Percentiles rank a stretch among this genome's conserved stretches.
These are phyloP conservation scores for Trichoderma sp. DNA, from an alignment of 2,329 filamentous ascomycete genomes.

Conservation along the genomic window DNA sequence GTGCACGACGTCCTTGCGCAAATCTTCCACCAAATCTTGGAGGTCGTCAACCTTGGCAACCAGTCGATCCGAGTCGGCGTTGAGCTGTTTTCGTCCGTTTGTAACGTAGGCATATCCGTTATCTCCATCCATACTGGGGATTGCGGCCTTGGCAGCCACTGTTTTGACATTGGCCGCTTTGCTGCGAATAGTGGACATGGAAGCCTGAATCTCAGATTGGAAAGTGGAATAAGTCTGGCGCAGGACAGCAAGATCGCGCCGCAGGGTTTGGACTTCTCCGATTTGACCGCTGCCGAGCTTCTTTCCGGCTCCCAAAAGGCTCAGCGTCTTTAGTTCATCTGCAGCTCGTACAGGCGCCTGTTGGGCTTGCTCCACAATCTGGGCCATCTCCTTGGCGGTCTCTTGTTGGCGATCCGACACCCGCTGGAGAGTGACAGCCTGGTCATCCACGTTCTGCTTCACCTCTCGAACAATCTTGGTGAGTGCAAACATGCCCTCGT, in stretches of 20 bases:
- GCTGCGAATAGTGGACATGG: slow-evolving; percentile 79
- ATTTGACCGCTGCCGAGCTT: slow-evolving; percentile 66
- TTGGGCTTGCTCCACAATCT: slow-evolving; percentile 24
- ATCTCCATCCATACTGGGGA: slow-evolving; percentile 74
- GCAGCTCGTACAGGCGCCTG: slow-evolving; percentile 53
- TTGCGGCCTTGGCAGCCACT: slow-evolving; percentile 68
- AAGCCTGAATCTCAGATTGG: slow-evolving; percentile 82
- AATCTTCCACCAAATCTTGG: slow-evolving; percentile 94
- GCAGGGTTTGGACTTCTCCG: slow-evolving; percentile 77
- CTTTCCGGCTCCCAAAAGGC: slow-evolving; percentile 40
- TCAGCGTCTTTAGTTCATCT: slow-evolving; percentile 47
- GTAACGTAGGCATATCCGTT: slow-evolving; percentile 86
- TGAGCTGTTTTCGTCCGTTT: slow-evolving; percentile 82
- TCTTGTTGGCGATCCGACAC: slow-evolving; percentile 92
- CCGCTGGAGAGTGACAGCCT: slow-evolving; percentile 77
- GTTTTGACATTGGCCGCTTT: slow-evolving; percentile 84
- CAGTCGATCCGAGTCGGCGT: slow-evolving; percentile 84
- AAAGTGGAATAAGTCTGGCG: slow-evolving; percentile 94
- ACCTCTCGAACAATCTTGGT: slow-evolving; percentile 84
- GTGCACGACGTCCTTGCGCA: slow-evolving; percentile 94
- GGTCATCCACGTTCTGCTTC: slow-evolving; percentile 80
- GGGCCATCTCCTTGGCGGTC: slow-evolving; percentile 81
- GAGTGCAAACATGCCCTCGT: slow-evolving; percentile 83
- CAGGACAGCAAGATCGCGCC: slow-evolving; percentile 86
- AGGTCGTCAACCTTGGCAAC: slow-evolving; percentile 93